Evolutionary conservation across 371 early-diverging fungal species (phyloP), one percentile per base, ranked within the genome.

Genomic region (Chytridiales sp.): DNA sequence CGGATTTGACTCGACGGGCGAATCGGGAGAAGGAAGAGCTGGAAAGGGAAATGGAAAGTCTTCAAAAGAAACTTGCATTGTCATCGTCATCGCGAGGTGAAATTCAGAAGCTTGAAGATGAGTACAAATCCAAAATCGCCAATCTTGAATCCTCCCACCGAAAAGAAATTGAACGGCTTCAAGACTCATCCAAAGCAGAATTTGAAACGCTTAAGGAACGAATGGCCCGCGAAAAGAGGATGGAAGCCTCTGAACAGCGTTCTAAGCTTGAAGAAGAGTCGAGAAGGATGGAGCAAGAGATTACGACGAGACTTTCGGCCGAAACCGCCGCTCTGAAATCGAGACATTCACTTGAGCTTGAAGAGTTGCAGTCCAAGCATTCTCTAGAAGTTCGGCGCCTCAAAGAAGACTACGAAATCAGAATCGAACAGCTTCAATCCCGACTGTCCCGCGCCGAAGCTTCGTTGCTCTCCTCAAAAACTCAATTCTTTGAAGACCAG

Each of bases 401-500:
- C 21, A 31, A 59, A 2, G 55, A 67, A 8, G 64, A 60, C 29
- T 60, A 65, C 39, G 17, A 19, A 4, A 40, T 41, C 6, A 49
- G 43, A 19, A 19, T 63, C 11, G 53, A 58, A 2, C 51, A 63
- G 22, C 41, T 70, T 41, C 48, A 50, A 26, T 34, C 47, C 24
- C 50, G 64, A 24, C 50, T 72, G 24, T 56, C 47, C 13, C 39
- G 40, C 6, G 44, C 72, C 8, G 75, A 75, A 51, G 42, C 42
- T 8, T 47, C 59, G n/a, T 43, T 75, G 26, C 62, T 75, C 22
- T 27, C 56, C 0, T 56, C 66, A 6, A 69, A 67, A 32, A 54
- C 52, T 43, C 66, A 72, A 54, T 72, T 65, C 52, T 75, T 75
- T 47, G 41, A 38, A 13, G 68, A 71, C 26, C 61, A 67, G n/a